These are phyloP conservation scores for Myrica gale DNA, from an alignment of 306 rosid species.

Conservation along the genomic window DNA sequence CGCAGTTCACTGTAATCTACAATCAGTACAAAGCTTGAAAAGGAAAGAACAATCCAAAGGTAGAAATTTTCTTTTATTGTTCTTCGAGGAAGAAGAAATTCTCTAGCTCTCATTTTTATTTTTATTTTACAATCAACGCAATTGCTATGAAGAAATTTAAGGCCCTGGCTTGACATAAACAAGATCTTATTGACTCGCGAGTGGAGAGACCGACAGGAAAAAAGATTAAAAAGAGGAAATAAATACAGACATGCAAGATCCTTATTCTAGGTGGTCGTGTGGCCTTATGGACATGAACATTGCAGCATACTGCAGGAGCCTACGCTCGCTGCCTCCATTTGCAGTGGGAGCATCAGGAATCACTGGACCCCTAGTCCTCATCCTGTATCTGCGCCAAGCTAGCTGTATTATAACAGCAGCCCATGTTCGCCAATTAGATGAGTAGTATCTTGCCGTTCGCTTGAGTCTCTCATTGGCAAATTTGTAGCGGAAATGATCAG, in stretches of 20 bases:
- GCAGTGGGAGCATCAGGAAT: slow-evolving; percentile 45
- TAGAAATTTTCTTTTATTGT: not conserved
- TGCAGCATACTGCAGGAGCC: slow-evolving; percentile 89
- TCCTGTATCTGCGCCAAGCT: slow-evolving; percentile 78
- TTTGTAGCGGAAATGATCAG: slow-evolving; percentile 91
- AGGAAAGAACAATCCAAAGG: not conserved
- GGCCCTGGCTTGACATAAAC: not conserved
- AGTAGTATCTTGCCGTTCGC: slow-evolving; percentile 89
- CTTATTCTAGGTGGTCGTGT: slow-evolving; percentile 86
- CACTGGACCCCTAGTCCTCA: slow-evolving; percentile 83
- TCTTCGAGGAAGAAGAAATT: not conserved
- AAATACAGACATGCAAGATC: not conserved
- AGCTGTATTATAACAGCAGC: slow-evolving; percentile 90
- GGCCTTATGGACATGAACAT: slow-evolving; percentile 97
- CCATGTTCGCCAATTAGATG: slow-evolving; percentile 99
- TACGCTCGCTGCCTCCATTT: slow-evolving; percentile 50
- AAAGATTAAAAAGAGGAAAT: not conserved
- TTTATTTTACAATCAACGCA: not conserved
- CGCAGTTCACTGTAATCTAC: too few relatives aligned
- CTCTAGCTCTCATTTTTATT: not conserved
- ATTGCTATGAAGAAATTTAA: not conserved
- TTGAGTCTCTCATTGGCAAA: slow-evolving; percentile 88
- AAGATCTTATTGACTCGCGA: slow-evolving; percentile 20
- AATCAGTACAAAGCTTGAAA: not conserved
- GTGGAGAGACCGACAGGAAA: not conserved